These are phyloP conservation scores for Nannizzia gypsea DNA, from an alignment of 2,329 filamentous ascomycete species.

Conservation along the genomic window DNA sequence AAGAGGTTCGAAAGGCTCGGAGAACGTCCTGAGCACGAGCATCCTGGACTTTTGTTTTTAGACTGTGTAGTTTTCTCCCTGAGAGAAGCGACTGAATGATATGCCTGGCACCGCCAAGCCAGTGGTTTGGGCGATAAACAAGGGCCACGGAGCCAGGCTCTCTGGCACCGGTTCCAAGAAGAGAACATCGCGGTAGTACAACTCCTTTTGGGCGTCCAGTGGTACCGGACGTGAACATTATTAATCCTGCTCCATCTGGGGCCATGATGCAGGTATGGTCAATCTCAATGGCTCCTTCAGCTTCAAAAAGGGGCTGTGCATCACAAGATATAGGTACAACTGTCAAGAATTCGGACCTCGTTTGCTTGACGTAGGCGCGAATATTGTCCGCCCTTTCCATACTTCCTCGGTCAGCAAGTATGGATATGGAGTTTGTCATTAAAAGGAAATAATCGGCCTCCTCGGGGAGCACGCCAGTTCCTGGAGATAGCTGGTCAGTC, in stretches of 20 bases:
- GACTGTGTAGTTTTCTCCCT: slow-evolving; percentile 5
- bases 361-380: slow-evolving; percentile 22
- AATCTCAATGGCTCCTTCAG: background rate
- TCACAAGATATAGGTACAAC: background rate
- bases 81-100: background rate
- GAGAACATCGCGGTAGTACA: slow-evolving; percentile 16
- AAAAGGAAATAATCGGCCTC: slow-evolving; percentile 35
- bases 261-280: background rate
- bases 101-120: slow-evolving; percentile 6
- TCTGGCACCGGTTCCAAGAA: background rate
- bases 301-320: too few species aligned
- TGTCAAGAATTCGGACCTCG: background rate
- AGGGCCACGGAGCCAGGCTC: background rate
- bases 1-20: background rate
- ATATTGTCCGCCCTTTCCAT: slow-evolving; percentile 22
- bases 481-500: slow-evolving; percentile 9
- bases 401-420: slow-evolving; percentile 28
- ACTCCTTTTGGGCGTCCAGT: slow-evolving; percentile 36
- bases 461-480: slow-evolving; percentile 30
- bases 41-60: background rate
- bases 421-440: slow-evolving; percentile 28
- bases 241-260: slow-evolving; percentile 16
- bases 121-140: slow-evolving; percentile 1
- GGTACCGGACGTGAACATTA: slow-evolving; percentile 38
- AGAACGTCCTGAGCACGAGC: background rate